Percentiles rank a stretch among this genome's conserved stretches.
phyloP scores from a whole-genome alignment of 108 stramenopile species.

The Skeletonema potamos region DNA sequence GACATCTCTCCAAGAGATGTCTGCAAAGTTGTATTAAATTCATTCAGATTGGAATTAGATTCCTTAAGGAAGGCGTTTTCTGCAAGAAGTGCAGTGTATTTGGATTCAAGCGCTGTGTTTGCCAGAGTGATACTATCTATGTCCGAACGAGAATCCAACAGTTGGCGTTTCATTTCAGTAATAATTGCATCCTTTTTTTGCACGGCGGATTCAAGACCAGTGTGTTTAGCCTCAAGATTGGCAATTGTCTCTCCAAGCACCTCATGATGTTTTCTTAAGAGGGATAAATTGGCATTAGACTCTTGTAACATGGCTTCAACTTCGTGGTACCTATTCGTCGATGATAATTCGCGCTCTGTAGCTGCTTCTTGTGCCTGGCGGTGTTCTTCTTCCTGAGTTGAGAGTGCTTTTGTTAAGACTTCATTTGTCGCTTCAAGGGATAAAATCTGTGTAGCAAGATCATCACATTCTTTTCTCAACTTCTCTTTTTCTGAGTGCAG shows the following conservation, averaged over 20 bases:
- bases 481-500: background rate
- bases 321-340: background rate
- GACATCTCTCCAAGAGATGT: background rate
- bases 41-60: background rate
- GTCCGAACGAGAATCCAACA: background rate
- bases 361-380: background rate
- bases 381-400: background rate
- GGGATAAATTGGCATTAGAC: background rate
- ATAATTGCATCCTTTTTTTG: background rate
- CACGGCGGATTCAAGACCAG: background rate
- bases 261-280: background rate
- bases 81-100: background rate
- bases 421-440: background rate
- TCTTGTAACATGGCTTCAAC: background rate
- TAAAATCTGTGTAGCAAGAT: background rate
- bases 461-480: background rate
- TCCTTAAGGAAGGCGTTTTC: background rate
- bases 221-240: background rate
- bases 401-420: background rate
- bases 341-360: background rate
- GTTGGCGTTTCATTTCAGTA: background rate
- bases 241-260: background rate
- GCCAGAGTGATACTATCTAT: background rate
- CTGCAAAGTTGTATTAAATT: background rate
- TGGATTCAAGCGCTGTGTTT: background rate